Evolutionary conservation across 2,329 filamentous ascomycete species (phyloP), one percentile per base, ranked within the genome.

Genomic region (Cladosporium sphaerospermum): DNA sequence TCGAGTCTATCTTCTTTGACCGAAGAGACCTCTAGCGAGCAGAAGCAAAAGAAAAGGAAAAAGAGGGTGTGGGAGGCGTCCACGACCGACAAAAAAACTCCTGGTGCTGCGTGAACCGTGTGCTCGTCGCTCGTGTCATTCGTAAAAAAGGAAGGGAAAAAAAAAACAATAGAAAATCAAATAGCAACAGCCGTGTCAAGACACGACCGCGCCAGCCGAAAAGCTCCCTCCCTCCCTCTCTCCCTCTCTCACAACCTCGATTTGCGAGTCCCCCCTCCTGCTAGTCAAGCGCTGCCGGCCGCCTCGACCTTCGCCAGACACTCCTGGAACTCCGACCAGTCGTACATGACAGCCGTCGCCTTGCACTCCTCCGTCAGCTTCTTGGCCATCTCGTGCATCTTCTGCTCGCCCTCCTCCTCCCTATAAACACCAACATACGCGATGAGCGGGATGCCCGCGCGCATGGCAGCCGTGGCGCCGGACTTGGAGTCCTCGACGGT

Each of bases 401-500:
- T 75, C 56, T 78, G 77, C 82, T 89, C 88, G 70, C 85, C 79
- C 45, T 78, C 74, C 52, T 78, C 73, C 71, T 85, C 74, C 37
- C 75, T 71, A 71, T 92, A 93, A 54, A 86, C 86, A 36, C 90
- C 90, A 31, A 93, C 86, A 71, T 96, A 96, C 52, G 85, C 90
- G 62, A 96, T 83, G 58, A 86, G 83, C 57, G 82, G 85, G 66
- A 96, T 93, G 46, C 83, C 82, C 14, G 90, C 90, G 56, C 87
- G 80, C 64, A 84, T 83, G 54, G 84, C 86, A 59, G 87, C 89
- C 54, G 86, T 80, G 41, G 88, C 87, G 57, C 90, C 90, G 62
- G 85, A 89, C 79, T 88, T 89, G 77, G 84, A 89, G 76, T 96
- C 90, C 77, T 96, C 90, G 55, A 96, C 81, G 19, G 90, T 87